Conservation (phyloP, 2,329 filamentous ascomycete species). For the Aspergillus sergii region DNA sequence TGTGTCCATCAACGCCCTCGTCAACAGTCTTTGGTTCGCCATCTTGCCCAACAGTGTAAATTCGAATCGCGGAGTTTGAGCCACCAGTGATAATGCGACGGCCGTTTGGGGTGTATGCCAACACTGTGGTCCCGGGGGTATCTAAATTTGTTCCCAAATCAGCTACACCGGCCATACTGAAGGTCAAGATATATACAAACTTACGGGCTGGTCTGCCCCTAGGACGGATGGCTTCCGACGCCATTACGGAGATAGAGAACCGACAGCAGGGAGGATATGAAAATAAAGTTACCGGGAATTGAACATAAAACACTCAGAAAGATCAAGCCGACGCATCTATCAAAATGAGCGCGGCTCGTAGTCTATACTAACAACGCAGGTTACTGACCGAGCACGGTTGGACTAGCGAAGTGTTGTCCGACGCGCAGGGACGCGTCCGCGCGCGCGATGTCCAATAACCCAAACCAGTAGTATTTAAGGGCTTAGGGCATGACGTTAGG, state of each 20-base stretch:
- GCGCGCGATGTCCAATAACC: conserved; percentile 21
- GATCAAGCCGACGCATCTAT: not conserved
- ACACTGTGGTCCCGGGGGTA: conserved; percentile 81
- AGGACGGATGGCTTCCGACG: conserved; percentile 39
- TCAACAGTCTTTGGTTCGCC: conserved; percentile 92
- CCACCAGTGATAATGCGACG: conserved; percentile 86
- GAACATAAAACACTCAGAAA: not conserved
- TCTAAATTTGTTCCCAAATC: conserved; percentile 51
- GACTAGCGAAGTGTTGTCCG: conserved; percentile 12
- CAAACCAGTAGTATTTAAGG: conserved; percentile 26
- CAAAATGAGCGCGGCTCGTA: not conserved
- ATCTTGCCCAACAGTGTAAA: conserved; percentile 89
- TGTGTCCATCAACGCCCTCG: conserved; percentile 84
- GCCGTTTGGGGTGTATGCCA: conserved; percentile 88
- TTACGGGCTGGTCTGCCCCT: conserved; percentile 52
- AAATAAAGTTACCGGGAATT: not conserved
- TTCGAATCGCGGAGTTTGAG: conserved; percentile 87
- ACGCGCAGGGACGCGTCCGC: conserved; percentile 32
- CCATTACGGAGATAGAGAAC: conserved; percentile 30
- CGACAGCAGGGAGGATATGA: not conserved
- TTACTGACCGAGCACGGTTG: not conserved
- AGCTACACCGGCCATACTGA: not conserved
- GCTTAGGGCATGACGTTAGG: conserved; percentile 37
- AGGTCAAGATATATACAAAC: conserved; percentile 18
- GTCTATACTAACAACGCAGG: not conserved